Evolutionary conservation across 352 stramenopile species (phyloP), one percentile per base, ranked within the genome.

Genomic region (Phytophthora pseudosyringae): DNA sequence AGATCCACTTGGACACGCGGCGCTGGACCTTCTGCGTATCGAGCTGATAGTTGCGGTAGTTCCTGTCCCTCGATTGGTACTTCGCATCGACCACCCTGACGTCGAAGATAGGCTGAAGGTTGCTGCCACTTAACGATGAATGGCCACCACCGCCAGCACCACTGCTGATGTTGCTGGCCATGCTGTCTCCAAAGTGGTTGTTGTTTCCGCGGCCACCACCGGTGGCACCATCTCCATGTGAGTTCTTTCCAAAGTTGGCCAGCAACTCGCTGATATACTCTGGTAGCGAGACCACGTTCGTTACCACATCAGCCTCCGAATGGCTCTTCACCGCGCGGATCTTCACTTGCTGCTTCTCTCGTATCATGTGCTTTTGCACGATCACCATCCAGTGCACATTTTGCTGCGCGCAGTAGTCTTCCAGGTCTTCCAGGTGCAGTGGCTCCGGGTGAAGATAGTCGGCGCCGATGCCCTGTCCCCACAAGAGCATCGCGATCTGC

Each of bases 1-100:
- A 89, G 54, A 94, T 90, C 88, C 88, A 95, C 57, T 95, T 95
- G 31, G 81, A 92, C 28, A 94, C 88, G n/a, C 86, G 84, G 3
- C 88, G 88, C 35, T 81, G 83, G 43, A 93, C 81, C 61, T 93
- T 91, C 35, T 92, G 79, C n/a, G 61, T 86, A 58, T 95, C 88
- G 51, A 81, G 59, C 44, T 79, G 76, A 32, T 80, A 79, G 64
- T 92, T 83, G 26, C 83, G 83, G 41, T 82, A 70, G 16, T 88
- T 83, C 26, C 35, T 53, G 36, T 78, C 72, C 15, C 65, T 64
- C 12, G 72, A 73, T 55, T 93, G 86, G 32, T 77, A 75, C 53
- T 93, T 94, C 7, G 75, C 76, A 58, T 94, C 88, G 8, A 95
- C 71, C 12, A 94, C 77, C 16, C 78, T 76, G 11, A 95, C 86